Evolutionary conservation across 1,284 basidiomycete species (phyloP).

Genomic region (Trichosporon sp.): DNA sequence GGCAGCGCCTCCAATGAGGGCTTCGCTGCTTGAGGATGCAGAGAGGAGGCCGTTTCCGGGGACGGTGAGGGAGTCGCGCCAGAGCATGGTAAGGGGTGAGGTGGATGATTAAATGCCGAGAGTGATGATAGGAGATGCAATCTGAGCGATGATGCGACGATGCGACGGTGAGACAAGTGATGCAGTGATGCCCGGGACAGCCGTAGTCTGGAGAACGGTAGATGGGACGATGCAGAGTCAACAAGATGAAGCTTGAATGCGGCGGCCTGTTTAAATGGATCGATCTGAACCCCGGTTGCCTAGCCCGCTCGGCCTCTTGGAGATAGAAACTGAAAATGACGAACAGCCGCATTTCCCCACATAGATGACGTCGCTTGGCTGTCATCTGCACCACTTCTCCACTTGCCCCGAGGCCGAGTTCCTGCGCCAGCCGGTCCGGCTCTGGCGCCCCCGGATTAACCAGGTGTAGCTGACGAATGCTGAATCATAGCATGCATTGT

Average conservation of each 20-base stretch:
- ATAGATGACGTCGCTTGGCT: conserved; percentile 1
- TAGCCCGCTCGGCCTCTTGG: not conserved
- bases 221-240: not conserved
- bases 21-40: not conserved
- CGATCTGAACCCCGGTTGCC: not conserved
- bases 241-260: not conserved
- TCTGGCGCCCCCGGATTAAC: not conserved
- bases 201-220: not conserved
- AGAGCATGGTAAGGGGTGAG: not conserved
- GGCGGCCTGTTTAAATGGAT: not conserved
- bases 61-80: not conserved
- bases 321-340: conserved; percentile 1
- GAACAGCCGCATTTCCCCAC: not conserved
- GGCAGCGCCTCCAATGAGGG: not conserved
- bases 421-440: not conserved
- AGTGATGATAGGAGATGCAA: not conserved
- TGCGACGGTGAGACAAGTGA: not conserved
- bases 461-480: not conserved
- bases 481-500: not conserved
- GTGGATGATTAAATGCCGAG: not conserved
- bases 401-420: not conserved
- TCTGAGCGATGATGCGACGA: not conserved
- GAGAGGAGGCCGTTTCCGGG: not conserved
- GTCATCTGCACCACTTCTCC: not conserved
- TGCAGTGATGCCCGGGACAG: not conserved